Evolutionary conservation across 2,329 filamentous ascomycete species (phyloP).

Genomic region (Blumeriella jaapii): DNA sequence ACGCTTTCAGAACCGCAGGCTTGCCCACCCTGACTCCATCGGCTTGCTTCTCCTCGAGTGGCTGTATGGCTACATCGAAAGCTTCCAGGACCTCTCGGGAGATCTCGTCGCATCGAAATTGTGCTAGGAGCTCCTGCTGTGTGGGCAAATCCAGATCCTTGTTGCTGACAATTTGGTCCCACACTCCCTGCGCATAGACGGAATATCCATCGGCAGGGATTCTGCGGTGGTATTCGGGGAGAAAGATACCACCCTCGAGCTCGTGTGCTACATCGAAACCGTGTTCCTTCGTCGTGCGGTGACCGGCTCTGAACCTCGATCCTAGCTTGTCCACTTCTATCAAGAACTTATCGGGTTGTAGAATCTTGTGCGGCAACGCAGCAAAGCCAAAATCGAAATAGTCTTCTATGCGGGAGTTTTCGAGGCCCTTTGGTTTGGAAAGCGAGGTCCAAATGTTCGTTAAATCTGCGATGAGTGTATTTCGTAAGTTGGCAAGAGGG

Average conservation of each 20-base stretch:
- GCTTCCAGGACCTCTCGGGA: slow-evolving; percentile 72
- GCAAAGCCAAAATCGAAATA: slow-evolving; percentile 99
- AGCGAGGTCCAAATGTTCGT: slow-evolving; percentile 86
- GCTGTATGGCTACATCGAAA: slow-evolving; percentile 72
- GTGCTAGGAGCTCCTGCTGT: slow-evolving; percentile 90
- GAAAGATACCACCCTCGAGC: slow-evolving; percentile 68
- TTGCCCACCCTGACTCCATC: slow-evolving; percentile 64
- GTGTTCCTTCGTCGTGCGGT: slow-evolving; percentile 53
- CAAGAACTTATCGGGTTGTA: slow-evolving; percentile 86
- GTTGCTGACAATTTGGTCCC: slow-evolving; percentile 98
- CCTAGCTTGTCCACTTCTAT: slow-evolving; percentile 71
- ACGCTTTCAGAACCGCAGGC: slow-evolving; percentile 57
- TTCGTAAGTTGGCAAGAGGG: slow-evolving; percentile 78
- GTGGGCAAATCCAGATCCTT: slow-evolving; percentile 95
- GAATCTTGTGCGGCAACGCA: slow-evolving; percentile 88
- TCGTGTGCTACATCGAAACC: slow-evolving; percentile 57
- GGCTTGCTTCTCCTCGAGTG: slow-evolving; percentile 77
- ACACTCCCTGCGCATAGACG: slow-evolving; percentile 83
- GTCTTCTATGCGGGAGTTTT: slow-evolving; percentile 82
- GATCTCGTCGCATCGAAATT: slow-evolving; percentile 97
- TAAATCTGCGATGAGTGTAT: slow-evolving; percentile 82
- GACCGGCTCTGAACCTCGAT: slow-evolving; percentile 70
- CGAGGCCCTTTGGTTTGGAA: slow-evolving; percentile 80
- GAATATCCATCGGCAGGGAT: slow-evolving; percentile 98
- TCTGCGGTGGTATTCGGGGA: slow-evolving; percentile 88